These are phyloP conservation scores for Diaporthe humulicola DNA, from an alignment of 2,329 filamentous ascomycete genomes.

Conservation along the genomic window DNA sequence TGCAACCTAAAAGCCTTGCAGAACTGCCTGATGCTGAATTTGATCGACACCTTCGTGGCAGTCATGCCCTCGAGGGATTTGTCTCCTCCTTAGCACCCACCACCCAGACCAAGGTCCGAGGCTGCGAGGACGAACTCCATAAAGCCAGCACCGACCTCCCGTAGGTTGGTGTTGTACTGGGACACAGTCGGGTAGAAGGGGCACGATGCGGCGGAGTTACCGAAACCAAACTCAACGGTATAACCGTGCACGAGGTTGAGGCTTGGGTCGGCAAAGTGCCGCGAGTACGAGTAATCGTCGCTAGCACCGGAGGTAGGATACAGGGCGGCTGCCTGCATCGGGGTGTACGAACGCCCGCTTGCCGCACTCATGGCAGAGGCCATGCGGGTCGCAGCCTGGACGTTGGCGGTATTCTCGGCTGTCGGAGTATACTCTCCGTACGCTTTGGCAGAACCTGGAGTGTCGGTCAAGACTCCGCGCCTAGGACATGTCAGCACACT, in stretches of 20 bases:
- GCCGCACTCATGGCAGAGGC: constrained; percentile 55
- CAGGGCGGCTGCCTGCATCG: constrained; percentile 55
- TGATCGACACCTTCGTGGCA: neutral
- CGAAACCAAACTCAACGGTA: constrained; percentile 62
- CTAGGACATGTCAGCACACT: neutral
- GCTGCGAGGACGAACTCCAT: constrained; percentile 54
- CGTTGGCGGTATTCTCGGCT: constrained; percentile 52
- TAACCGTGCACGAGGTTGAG: constrained; percentile 57
- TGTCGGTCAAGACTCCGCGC: constrained; percentile 60
- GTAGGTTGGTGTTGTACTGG: constrained; percentile 59
- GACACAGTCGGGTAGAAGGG: constrained; percentile 61
- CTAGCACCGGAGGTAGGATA: constrained; percentile 61
- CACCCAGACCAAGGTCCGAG: constrained; percentile 11
- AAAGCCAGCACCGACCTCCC: constrained; percentile 60
- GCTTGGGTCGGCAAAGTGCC: constrained; percentile 55
- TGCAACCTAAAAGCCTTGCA: neutral
- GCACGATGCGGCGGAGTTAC: constrained; percentile 43
- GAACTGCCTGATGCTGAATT: neutral
- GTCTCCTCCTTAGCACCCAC: neutral
- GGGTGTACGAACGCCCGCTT: constrained; percentile 52
- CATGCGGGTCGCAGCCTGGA: constrained; percentile 51
- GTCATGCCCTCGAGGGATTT: neutral
- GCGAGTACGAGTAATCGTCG: constrained; percentile 61
- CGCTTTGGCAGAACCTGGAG: constrained; percentile 43
- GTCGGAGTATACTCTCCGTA: constrained; percentile 61